Conservation (phyloP, 768 basidiomycete species). For the Serendipita sp. region DNA sequence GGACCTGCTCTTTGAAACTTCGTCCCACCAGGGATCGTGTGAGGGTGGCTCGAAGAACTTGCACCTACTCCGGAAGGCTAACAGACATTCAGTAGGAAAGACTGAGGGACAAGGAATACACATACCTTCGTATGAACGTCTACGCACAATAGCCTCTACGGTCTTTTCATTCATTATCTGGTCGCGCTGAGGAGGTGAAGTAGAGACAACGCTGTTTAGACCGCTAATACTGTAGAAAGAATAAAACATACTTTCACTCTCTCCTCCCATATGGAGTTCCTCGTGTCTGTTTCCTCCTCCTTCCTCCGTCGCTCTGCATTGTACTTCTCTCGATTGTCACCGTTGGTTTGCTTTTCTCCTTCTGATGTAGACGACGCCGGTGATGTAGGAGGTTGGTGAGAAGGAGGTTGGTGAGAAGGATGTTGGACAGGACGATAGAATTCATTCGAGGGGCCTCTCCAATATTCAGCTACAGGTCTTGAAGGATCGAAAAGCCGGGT, state of each 20-base stretch:
- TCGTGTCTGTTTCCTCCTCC: slow-evolving; percentile 25
- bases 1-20: not conserved
- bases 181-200: slow-evolving; percentile 31
- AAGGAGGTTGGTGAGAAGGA: not conserved
- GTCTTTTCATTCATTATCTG: slow-evolving; percentile 60
- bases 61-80: slow-evolving; percentile 68
- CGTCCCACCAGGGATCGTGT: slow-evolving; percentile 16
- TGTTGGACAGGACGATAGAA: not conserved
- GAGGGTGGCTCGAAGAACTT: slow-evolving; percentile 55
- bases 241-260: slow-evolving; percentile 46
- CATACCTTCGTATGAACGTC: slow-evolving; percentile 55
- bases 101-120: slow-evolving; percentile 7
- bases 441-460: not conserved
- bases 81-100: slow-evolving; percentile 8
- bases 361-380: not conserved
- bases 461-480: not conserved
- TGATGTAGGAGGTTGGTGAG: not conserved
- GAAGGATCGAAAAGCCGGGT: not conserved
- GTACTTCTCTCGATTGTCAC: not conserved
- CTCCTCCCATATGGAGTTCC: slow-evolving; percentile 43
- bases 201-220: not conserved
- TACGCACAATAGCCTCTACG: slow-evolving; percentile 55
- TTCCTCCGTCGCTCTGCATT: slow-evolving; percentile 6
- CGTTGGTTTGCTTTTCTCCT: not conserved
- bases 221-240: not conserved